Base-by-base conservation (phyloP, 495 filamentous ascomycete species). In the Xylaria bambusicola region DNA sequence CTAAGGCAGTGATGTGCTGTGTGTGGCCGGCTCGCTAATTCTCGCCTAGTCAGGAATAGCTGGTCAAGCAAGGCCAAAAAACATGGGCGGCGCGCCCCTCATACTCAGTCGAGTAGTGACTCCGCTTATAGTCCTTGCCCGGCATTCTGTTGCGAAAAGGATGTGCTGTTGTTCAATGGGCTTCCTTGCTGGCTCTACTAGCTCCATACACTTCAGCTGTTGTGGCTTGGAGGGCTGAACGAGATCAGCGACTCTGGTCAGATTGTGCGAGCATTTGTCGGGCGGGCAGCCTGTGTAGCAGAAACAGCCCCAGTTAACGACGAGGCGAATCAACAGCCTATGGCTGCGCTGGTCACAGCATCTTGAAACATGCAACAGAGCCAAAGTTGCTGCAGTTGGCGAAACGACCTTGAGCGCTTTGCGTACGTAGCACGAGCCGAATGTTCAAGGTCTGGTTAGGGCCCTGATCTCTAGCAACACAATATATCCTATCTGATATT, bases 171-270 rank as follows among this genome's bases (percentile, higher is more conserved):
- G 51, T 33, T 33, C 5, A 18, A 40, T 15, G 35, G 38, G 50
- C 50, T 24, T 42, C 53, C 42, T 56, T 40, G 53, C 41, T 47
- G 41, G 41, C 42, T 26, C 53, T 38, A 26, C 24, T 5, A 4
- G 42, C 42, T 47, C 42, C 33, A 7, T 23, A 21, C 33, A 48
- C 33, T 21, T n/a, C n/a, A n/a, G n/a, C 33, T 41, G n/a, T 21
- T 27, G 55, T 58, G 55, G 55, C 55, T 58, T 58, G 55, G 42
- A 56, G 53, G 53, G 55, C 55, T 58, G 55, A 58, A 33, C 44
- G 40, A 17, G 33, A 58, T 48, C 55, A 50, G 23, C 55, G 27
- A 31, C 15, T 29, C 24, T 29, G 47, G 23, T 26, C 23, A 36
- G 51, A 21, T 23, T 23, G 7, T 27, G 10, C 13, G 13, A 24